Conservation (phyloP, 495 filamentous ascomycete genomes). For the Talaromyces ruber region DNA sequence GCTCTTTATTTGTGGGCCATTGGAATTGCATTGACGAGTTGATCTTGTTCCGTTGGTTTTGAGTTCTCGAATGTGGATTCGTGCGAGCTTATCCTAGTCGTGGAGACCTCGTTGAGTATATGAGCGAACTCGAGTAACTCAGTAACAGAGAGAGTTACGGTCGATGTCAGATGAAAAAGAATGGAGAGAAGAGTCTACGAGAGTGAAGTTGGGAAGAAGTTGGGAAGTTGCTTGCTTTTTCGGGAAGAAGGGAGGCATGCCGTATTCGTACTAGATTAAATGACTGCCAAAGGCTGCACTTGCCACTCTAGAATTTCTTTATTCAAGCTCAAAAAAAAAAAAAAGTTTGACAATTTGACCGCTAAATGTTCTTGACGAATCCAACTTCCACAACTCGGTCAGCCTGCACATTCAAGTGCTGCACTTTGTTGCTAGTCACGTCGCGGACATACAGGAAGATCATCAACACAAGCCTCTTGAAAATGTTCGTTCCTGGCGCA, state of each 20-base stretch:
- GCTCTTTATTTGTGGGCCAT: not conserved
- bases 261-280: not conserved
- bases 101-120: not conserved
- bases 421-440: constrained; percentile 58
- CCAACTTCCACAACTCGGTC: constrained; percentile 61
- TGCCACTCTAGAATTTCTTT: not conserved
- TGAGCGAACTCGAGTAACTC: not conserved
- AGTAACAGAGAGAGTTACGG: not conserved
- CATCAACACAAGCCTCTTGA: constrained; percentile 38
- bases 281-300: too few species aligned
- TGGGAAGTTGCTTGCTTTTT: not conserved
- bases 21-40: not conserved
- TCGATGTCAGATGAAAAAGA: not conserved
- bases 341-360: not conserved
- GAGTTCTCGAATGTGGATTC: not conserved
- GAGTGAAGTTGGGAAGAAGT: not conserved
- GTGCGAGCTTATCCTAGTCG: not conserved
- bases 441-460: constrained; percentile 62
- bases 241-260: not conserved
- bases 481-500: constrained; percentile 28
- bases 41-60: not conserved
- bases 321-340: not conserved
- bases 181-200: not conserved
- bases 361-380: constrained; percentile 58
- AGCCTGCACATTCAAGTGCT: constrained; percentile 49